phyloP scores from a whole-genome alignment of 2,329 filamentous ascomycete species.

The Acrocalymma vagum region DNA sequence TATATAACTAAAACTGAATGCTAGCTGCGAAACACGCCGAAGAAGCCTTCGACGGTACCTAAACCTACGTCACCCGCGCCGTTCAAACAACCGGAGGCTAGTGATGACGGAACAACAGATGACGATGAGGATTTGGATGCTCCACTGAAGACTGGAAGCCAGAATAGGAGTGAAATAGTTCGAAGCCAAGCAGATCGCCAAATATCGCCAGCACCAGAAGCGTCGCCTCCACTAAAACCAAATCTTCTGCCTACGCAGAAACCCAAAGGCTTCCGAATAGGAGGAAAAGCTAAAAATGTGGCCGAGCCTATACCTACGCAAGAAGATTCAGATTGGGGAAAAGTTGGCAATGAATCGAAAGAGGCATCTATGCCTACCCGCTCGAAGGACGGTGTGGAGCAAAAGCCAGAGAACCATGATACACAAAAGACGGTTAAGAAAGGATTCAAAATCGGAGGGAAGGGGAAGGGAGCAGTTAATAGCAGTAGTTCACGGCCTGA shows the following conservation, averaged over 20 bases:
- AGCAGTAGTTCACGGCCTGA: slow-evolving; percentile 9
- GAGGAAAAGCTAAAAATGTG: slow-evolving; percentile 29
- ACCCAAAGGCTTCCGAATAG: slow-evolving; percentile 36
- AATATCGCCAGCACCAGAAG: slow-evolving; percentile 14
- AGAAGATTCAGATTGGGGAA: slow-evolving; percentile 1
- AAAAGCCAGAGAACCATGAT: slow-evolving; percentile 1
- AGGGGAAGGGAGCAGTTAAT: slow-evolving; percentile 18
- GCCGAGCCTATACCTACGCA: slow-evolving; percentile 3
- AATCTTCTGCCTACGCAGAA: slow-evolving; percentile 21
- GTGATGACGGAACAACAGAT: slow-evolving; percentile 33
- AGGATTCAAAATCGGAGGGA: slow-evolving; percentile 45
- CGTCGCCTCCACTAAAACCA: slow-evolving; percentile 3
- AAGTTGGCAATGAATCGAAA: neutral
- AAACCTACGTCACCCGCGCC: neutral
- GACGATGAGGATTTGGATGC: slow-evolving; percentile 53
- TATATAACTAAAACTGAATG: slow-evolving; percentile 13
- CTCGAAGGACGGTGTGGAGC: too few species aligned
- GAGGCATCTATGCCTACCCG: slow-evolving; percentile 4
- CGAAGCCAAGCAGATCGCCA: neutral
- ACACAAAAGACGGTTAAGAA: slow-evolving; percentile 25
- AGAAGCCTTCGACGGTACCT: slow-evolving; percentile 1
- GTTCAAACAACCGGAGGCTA: slow-evolving; percentile 3
- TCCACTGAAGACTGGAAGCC: slow-evolving; percentile 26
- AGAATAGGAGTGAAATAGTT: slow-evolving; percentile 4
- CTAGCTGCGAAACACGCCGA: slow-evolving; percentile 19